Base-by-base conservation (phyloP, 2,329 filamentous ascomycete species). In the Lecanicillium sp. region DNA sequence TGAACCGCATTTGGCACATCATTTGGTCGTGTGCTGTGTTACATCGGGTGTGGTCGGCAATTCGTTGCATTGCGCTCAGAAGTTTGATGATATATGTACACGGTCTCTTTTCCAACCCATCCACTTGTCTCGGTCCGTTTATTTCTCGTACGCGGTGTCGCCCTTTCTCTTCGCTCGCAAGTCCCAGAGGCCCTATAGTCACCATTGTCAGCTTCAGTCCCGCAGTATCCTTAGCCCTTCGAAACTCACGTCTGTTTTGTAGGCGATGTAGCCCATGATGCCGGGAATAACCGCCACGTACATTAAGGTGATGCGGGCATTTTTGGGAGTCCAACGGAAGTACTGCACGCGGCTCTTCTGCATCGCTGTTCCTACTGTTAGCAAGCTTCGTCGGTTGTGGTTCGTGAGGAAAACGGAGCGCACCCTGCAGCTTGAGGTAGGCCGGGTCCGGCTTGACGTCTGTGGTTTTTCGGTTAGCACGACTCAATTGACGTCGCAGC, bases 311-410 rank as follows among this genome's bases (percentile, higher is more conserved):
- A 96, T 68, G 71, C 80, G 82, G 24, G 88, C 89, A 38, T 89
- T 95, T 61, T 86, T 78, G 44, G 82, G 79, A 29, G 86, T 97
- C 88, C 89, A 97, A 68, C 89, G 81, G 79, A 97, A 98, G 79
- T 88, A 95, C 72, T 89, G 89, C 79, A 90, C 85, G 56, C 93
- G 86, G 74, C 87, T 89, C 62, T 79, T 74, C 62, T 78, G 81
- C 82, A 96, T 87, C 66, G 86, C 90, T 95, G 61, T 50, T 38
- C 21, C 37, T 58, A 63, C 60, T 58, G 41, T 26, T 29, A 27
- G 41, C 41, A 44, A 19, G 17, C 27, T 8, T 26, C 32, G 37
- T 56, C 41, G 52, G 41, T 33, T 53, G 53, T 43, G 24, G 23
- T 39, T 47, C 48, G 42, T 51, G 11, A 39, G 20, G 51, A 57